A percentile compares a stretch with the other conserved stretches of the same genome.
phyloP scores from a whole-genome alignment of 352 stramenopile species.

The Phytopythium cucurbitacearum region DNA sequence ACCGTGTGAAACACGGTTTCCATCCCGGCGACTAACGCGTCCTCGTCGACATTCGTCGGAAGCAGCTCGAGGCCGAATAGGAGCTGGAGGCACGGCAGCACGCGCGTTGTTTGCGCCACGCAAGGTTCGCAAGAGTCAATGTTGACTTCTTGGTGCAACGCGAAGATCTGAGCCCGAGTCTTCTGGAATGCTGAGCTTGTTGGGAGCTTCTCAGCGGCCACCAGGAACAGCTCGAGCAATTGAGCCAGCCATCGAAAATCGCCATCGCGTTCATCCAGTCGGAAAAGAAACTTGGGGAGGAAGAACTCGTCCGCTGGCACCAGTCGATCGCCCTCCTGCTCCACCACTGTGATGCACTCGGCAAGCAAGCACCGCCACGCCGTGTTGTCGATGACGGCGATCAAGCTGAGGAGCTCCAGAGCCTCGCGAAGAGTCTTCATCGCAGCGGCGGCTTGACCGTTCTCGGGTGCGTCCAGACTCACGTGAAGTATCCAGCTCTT shows the following conservation, averaged over 20 bases:
- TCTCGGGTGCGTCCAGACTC: neutral
- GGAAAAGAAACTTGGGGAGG: neutral
- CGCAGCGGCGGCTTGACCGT: no score
- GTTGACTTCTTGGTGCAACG: neutral
- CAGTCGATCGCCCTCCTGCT: neutral
- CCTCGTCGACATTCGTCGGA: neutral
- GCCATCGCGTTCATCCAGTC: conserved; percentile 4
- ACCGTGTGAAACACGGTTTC: neutral
- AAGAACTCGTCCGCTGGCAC: neutral
- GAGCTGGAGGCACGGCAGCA: neutral
- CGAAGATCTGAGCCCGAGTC: neutral
- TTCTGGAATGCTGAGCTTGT: neutral
- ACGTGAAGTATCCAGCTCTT: conserved; percentile 5
- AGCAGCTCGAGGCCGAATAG: conserved; percentile 3
- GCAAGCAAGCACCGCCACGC: neutral
- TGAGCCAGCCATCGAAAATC: neutral
- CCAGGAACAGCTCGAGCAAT: neutral
- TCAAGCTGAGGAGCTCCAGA: conserved; percentile 1
- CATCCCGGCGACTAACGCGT: neutral
- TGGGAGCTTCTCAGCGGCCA: neutral
- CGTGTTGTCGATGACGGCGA: neutral
- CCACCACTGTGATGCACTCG: neutral
- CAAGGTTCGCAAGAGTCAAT: neutral
- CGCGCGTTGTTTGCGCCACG: no score
- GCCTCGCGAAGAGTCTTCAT: neutral